Percentiles rank a stretch among this genome's conserved stretches.
These are phyloP conservation scores for Barnettozyma californica DNA, from an alignment of 805 yeast genomes.

Conservation along the genomic window DNA sequence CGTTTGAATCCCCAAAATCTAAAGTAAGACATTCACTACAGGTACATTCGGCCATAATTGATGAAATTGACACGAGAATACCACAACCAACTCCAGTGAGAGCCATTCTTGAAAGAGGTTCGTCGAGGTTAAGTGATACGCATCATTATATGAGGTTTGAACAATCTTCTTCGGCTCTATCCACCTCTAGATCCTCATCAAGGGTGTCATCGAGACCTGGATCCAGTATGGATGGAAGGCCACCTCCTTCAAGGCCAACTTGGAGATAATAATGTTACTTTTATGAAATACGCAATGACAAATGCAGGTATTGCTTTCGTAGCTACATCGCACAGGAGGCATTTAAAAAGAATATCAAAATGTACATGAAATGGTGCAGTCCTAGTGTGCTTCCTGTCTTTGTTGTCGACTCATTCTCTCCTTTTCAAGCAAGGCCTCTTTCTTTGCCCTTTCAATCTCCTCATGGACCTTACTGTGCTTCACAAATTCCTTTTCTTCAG, in stretches of 20 bases:
- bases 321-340: not conserved
- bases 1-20: slow-evolving; percentile 1
- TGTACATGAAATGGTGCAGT: not conserved
- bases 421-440: not conserved
- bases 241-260: slow-evolving; percentile 5
- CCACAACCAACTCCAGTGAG: slow-evolving; percentile 26
- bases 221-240: slow-evolving; percentile 5
- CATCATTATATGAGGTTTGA: slow-evolving; percentile 4
- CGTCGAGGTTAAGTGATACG: slow-evolving; percentile 12
- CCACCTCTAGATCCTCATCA: slow-evolving; percentile 1
- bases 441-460: slow-evolving; percentile 6
- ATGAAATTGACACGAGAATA: slow-evolving; percentile 17
- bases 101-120: slow-evolving; percentile 17
- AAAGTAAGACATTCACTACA: slow-evolving; percentile 18
- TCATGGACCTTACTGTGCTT: slow-evolving; percentile 4
- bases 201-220: slow-evolving; percentile 6
- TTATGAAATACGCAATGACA: not conserved
- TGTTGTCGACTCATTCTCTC: not conserved
- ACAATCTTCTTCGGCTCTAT: not conserved
- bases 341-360: not conserved
- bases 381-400: not conserved
- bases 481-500: slow-evolving; percentile 8
- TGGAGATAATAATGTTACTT: slow-evolving; percentile 6
- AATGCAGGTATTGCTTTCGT: not conserved
- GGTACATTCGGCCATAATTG: slow-evolving; percentile 7